These are phyloP conservation scores for Saccharata proteae DNA, from an alignment of 2,329 filamentous ascomycete genomes.

Conservation along the genomic window DNA sequence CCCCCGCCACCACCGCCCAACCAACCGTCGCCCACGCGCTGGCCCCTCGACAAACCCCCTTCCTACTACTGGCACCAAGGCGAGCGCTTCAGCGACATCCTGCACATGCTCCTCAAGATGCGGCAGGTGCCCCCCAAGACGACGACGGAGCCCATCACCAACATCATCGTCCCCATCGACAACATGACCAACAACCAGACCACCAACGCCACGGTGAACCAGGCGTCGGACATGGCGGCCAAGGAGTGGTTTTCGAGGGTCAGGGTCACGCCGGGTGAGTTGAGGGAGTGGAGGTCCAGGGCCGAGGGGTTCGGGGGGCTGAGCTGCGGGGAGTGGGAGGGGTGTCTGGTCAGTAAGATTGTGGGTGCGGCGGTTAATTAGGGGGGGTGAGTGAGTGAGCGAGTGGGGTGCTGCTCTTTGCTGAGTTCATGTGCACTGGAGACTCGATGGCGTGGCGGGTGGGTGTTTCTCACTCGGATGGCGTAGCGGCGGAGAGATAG, in stretches of 20 bases:
- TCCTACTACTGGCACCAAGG: slow-evolving; percentile 42
- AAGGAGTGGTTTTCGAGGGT: slow-evolving; percentile 25
- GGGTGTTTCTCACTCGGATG: no score
- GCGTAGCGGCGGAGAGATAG: no score
- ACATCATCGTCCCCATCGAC: slow-evolving; percentile 17
- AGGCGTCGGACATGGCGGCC: slow-evolving; percentile 20
- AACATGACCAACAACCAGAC: slow-evolving; percentile 8
- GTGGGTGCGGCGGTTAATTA: no score
- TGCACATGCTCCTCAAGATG: slow-evolving; percentile 48
- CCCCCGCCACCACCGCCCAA: background rate
- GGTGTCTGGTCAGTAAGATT: slow-evolving; percentile 7
- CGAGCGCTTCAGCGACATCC: slow-evolving; percentile 44
- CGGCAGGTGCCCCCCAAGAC: slow-evolving; percentile 34
- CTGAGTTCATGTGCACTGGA: no score
- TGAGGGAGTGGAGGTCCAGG: slow-evolving; percentile 19
- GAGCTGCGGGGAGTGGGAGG: slow-evolving; percentile 23
- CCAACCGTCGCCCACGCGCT: slow-evolving; percentile 20
- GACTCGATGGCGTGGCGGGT: no score
- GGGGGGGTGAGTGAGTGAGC: no score
- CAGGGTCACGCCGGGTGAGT: slow-evolving; percentile 15
- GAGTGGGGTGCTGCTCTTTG: no score
- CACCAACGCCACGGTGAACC: slow-evolving; percentile 12
- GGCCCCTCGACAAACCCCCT: slow-evolving; percentile 43
- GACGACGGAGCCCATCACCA: slow-evolving; percentile 18
- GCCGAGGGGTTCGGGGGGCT: slow-evolving; percentile 19